phyloP scores from a whole-genome alignment of 2,329 filamentous ascomycete species.

The Colletotrichum sp. region DNA sequence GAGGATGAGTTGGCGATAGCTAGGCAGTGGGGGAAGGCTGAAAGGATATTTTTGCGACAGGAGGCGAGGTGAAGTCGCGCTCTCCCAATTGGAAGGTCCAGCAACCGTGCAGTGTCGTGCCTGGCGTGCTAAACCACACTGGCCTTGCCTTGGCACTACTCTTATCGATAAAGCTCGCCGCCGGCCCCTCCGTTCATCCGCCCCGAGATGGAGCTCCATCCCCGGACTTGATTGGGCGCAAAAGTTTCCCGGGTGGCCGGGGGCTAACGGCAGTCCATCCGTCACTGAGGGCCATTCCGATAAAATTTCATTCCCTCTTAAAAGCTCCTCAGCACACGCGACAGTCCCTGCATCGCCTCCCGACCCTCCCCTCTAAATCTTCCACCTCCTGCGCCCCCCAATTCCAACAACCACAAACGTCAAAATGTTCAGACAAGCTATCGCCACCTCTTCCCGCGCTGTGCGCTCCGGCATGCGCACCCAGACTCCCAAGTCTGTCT shows the following conservation, averaged over 20 bases:
- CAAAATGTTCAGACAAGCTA: constrained; percentile 52
- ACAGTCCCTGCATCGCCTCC: constrained; percentile 3
- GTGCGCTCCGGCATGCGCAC: constrained; percentile 45
- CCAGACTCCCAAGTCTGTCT: constrained; percentile 37
- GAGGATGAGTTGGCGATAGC: background rate
- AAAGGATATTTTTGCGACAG: constrained; percentile 21
- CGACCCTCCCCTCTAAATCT: background rate
- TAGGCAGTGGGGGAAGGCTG: constrained; percentile 14
- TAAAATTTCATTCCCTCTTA: constrained; percentile 22
- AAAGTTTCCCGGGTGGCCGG: background rate
- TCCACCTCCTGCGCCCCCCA: background rate
- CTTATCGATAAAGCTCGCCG: constrained; percentile 19
- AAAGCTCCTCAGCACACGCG: constrained; percentile 15
- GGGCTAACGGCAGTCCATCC: constrained; percentile 14
- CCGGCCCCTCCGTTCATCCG: constrained; percentile 17
- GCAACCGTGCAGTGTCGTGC: background rate
- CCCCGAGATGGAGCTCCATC: constrained; percentile 10
- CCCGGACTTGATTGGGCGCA: constrained; percentile 10
- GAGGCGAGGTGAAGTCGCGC: constrained; percentile 1
- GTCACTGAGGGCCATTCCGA: constrained; percentile 20
- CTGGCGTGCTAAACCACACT: background rate
- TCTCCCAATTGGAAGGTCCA: constrained; percentile 13
- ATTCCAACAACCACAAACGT: background rate
- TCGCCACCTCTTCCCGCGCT: constrained; percentile 48
- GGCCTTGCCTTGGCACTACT: background rate